These are phyloP conservation scores for Ramaria sp. DNA, from an alignment of 768 basidiomycete genomes.

Conservation along the genomic window DNA sequence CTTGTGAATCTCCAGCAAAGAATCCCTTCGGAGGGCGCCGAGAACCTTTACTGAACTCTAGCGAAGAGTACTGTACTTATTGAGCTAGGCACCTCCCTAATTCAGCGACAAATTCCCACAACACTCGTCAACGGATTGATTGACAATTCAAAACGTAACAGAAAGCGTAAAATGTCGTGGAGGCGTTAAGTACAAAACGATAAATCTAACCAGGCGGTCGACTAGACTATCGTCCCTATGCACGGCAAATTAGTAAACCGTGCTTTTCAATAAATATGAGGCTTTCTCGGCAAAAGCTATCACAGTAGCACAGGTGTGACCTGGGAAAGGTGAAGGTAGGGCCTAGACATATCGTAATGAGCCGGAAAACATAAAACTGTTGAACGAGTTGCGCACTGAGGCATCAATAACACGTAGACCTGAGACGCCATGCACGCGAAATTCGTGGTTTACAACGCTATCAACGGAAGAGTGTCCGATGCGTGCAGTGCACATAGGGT, in stretches of 20 bases:
- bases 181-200: no score
- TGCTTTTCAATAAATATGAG: neutral
- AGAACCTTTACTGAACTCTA: no score
- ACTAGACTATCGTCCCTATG: no score
- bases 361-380: neutral
- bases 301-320: constrained; percentile 10
- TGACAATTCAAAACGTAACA: no score
- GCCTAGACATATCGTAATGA: neutral
- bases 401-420: constrained; percentile 15
- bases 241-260: neutral
- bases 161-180: no score
- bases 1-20: no score
- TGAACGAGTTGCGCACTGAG: constrained; percentile 3
- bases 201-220: no score
- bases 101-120: no score
- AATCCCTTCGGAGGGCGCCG: no score
- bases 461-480: constrained; percentile 12
- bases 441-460: constrained; percentile 14
- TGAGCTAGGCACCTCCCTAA: no score
- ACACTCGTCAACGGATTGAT: no score
- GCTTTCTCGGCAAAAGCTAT: neutral
- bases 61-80: no score
- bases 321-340: constrained; percentile 14
- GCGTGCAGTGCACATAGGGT: constrained; percentile 14
- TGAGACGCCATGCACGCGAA: constrained; percentile 16